These are phyloP conservation scores for Corymbia calophylla DNA, from an alignment of 441 rosid species.

Conservation along the genomic window DNA sequence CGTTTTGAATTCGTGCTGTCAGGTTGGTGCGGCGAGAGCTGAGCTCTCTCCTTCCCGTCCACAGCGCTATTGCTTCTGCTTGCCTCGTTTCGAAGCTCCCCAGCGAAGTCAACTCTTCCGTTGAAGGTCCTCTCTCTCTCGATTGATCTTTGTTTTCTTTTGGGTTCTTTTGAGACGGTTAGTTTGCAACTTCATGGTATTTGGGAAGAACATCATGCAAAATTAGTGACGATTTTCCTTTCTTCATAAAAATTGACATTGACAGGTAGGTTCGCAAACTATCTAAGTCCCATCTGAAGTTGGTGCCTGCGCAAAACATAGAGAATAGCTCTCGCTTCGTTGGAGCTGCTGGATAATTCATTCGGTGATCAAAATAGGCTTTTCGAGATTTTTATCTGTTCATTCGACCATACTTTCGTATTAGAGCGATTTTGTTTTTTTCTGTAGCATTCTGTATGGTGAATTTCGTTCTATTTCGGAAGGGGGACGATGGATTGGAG, in stretches of 20 bases:
- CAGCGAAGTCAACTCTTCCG: slow-evolving; percentile 20
- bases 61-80: slow-evolving; percentile 54
- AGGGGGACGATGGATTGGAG: background rate
- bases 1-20: slow-evolving; percentile 3
- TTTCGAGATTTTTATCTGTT: background rate
- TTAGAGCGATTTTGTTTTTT: background rate
- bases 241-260: background rate
- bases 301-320: background rate
- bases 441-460: background rate
- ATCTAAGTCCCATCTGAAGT: slow-evolving; percentile 65
- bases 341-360: background rate
- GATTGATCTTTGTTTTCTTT: too few species aligned
- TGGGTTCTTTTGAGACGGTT: background rate
- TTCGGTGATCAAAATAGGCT: background rate
- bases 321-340: background rate
- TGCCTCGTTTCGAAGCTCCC: slow-evolving; percentile 72
- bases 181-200: background rate
- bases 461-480: background rate
- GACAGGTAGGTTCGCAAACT: slow-evolving; percentile 68
- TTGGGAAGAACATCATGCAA: background rate
- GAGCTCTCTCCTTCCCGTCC: slow-evolving; percentile 51
- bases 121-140: slow-evolving; percentile 27
- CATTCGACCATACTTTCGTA: background rate
- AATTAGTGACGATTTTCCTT: background rate
- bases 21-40: slow-evolving; percentile 55